A percentile compares a stretch with the other conserved stretches of the same genome.
phyloP scores from a whole-genome alignment of 176 grass and related monocot genomes.

The Avena insularis region DNA sequence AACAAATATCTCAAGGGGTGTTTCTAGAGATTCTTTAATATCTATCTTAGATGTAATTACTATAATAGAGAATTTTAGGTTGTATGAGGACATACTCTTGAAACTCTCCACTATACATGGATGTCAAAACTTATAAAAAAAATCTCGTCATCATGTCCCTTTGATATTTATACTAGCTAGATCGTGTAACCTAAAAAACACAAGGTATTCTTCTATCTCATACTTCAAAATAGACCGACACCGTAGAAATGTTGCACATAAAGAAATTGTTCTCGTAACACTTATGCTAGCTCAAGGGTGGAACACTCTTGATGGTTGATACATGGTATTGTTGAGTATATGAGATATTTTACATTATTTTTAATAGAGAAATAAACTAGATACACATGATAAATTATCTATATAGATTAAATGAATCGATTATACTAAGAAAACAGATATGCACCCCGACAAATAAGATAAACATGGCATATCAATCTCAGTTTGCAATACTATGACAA shows the following conservation, averaged over 20 bases:
- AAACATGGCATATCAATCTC: too few relatives aligned
- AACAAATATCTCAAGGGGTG: neutral
- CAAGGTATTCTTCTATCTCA: neutral
- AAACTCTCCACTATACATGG: neutral
- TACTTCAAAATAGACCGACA: neutral
- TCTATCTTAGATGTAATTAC: neutral
- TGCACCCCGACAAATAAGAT: too few relatives aligned
- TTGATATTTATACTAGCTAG: neutral
- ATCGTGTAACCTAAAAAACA: neutral
- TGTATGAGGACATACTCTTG: neutral
- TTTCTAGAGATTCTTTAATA: neutral
- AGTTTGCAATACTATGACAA: too few relatives aligned
- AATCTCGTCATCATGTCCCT: neutral
- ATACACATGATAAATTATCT: neutral
- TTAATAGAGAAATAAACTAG: neutral
- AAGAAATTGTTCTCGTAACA: neutral
- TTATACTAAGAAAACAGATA: too few relatives aligned
- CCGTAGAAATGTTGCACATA: neutral
- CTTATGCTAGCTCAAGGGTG: neutral
- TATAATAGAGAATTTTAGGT: neutral
- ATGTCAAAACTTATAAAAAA: neutral
- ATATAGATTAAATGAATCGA: too few relatives aligned
- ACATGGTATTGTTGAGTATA: neutral
- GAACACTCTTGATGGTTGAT: neutral
- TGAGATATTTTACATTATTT: too few relatives aligned